These are phyloP conservation scores for Fusarium goolgardi DNA, from an alignment of 2,329 filamentous ascomycete genomes.

Conservation along the genomic window DNA sequence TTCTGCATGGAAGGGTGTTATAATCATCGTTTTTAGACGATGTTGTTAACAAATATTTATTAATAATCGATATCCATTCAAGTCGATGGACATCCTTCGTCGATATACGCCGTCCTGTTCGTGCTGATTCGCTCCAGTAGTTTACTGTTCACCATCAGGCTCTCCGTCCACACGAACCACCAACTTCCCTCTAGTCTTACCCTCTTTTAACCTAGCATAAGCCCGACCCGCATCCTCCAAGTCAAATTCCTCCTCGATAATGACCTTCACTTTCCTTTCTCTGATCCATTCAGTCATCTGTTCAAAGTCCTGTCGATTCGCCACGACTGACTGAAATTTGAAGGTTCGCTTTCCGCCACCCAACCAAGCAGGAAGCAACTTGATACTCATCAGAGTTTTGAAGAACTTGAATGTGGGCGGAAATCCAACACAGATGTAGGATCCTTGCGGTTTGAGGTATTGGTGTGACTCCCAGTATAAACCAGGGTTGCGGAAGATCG, in stretches of 20 bases:
- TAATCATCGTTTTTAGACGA: background rate
- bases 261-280: conserved; percentile 12
- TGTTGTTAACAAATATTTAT: no score
- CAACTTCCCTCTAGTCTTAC: conserved; percentile 21
- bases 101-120: background rate
- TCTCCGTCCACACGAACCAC: conserved; percentile 16
- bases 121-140: fast-evolving
- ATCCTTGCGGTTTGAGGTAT: conserved; percentile 20
- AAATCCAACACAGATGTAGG: conserved; percentile 27
- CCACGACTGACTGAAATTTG: conserved; percentile 28
- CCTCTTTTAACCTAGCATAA: conserved; percentile 24
- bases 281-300: conserved; percentile 19
- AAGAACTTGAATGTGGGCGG: conserved; percentile 8
- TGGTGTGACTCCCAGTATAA: conserved; percentile 35
- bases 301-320: conserved; percentile 23
- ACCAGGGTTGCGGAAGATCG: conserved; percentile 17
- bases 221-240: conserved; percentile 15
- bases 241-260: conserved; percentile 25
- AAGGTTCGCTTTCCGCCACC: conserved; percentile 34
- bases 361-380: conserved; percentile 22
- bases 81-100: no score
- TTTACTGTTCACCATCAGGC: background rate
- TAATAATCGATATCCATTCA: no score
- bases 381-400: conserved; percentile 23
- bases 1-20: background rate